Evolutionary conservation across 768 basidiomycete species (phyloP).

Genomic region (Leccinum boreale): DNA sequence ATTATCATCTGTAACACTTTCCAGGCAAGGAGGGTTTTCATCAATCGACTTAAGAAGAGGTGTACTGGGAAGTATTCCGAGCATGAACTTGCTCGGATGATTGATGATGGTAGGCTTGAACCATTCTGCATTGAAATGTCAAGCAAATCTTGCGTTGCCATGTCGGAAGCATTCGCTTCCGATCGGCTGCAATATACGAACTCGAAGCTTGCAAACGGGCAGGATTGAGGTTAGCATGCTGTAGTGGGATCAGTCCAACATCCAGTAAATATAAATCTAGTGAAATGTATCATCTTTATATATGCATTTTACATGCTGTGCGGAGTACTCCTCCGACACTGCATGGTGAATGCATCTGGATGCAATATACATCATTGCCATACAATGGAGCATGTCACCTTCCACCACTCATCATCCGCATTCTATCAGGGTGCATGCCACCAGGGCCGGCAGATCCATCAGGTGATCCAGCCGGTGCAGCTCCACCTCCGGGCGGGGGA

Average conservation of each 20-base stretch:
- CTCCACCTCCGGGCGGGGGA: conserved; percentile 38
- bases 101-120: conserved; percentile 41
- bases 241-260: background rate
- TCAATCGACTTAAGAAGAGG: conserved; percentile 35
- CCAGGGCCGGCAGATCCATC: conserved; percentile 43
- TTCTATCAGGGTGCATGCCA: conserved; percentile 82
- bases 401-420: conserved; percentile 67
- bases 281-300: background rate
- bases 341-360: background rate
- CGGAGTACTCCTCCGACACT: background rate
- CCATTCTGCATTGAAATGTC: conserved; percentile 44
- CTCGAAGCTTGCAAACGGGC: background rate
- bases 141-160: conserved; percentile 16
- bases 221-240: background rate
- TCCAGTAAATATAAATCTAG: background rate
- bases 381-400: conserved; percentile 7
- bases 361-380: background rate
- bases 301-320: background rate
- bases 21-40: conserved; percentile 32
- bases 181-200: conserved; percentile 16
- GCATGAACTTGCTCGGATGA: conserved; percentile 33
- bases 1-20: background rate
- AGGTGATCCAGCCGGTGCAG: conserved; percentile 43
- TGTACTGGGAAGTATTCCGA: conserved; percentile 32
- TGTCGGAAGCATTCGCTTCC: conserved; percentile 25